Base-by-base conservation (phyloP, 495 filamentous ascomycete species). In the Zalerion maritima region DNA sequence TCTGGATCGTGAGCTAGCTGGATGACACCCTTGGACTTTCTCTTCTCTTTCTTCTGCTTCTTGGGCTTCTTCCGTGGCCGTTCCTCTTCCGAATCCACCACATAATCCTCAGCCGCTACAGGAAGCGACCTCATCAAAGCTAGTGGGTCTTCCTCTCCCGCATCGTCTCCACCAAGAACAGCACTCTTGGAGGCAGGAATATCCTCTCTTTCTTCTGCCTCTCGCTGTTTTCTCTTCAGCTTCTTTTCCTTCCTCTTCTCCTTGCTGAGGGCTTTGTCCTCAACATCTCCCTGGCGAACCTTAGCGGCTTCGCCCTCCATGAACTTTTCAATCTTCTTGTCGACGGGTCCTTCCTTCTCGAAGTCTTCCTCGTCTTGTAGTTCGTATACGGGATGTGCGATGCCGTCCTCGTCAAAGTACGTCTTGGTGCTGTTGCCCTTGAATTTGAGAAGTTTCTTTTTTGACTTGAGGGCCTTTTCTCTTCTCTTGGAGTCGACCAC, bases 331-430 rank as follows among this genome's bases (percentile, higher is more conserved):
- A 83, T 64, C 49, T 94, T 83, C 29, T 60, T 60, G 37, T 81
- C 73, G 21, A 80, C 76, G 6, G 74, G 60, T 26, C 89, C 89
- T 18, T 70, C 62, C 18, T 67, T 66, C 28, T 63, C 62, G 63
- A 96, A 96, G 27, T 69, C 63, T 0, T 72, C 74, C 49, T 93
- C 81, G 52, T 78, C 68, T 43, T 89, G 75, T 41, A 96, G 71
- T 45, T 89, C 79, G 59, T 96, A 94, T 4, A 89, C 31, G 30
- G 79, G 68, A 50, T 87, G 85, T 1, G 84, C 60, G 28, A 69
- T 69, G 35, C 87, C 89, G 6, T 94, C 83, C 33, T 93, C 85
- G 55, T 99, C 91, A 50, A 81, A 99, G 24, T 94, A 60, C 4
- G 94, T 55, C 42, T 82, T 91, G 25, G 64, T 75, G 21, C 81